A percentile compares a stretch with the other conserved stretches of the same genome.
Conservation (phyloP, 208 protist species). For the Acanthamoeba rhysodes region DNA sequence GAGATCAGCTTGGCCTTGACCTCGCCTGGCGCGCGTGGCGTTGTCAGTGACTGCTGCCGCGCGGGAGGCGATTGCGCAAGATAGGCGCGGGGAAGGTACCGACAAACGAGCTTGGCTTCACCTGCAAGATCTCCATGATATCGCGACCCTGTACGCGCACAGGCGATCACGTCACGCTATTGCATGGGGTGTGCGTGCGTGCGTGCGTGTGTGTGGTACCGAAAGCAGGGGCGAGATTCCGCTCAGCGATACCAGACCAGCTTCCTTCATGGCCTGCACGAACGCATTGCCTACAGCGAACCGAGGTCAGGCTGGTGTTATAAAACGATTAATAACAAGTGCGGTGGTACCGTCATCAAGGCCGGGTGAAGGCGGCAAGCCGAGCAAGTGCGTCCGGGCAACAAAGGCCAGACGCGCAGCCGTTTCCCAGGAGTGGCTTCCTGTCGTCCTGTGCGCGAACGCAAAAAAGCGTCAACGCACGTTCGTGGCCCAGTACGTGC, state of each 20-base stretch:
- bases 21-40: not conserved
- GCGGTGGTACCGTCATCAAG: not conserved
- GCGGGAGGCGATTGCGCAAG: not conserved
- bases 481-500: not conserved
- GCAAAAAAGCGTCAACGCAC: not conserved
- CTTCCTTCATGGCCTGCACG: not conserved
- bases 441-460: not conserved
- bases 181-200: too few species aligned
- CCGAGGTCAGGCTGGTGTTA: too few species aligned
- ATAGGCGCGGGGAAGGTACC: not conserved
- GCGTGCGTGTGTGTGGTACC: not conserved
- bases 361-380: not conserved
- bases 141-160: not conserved
- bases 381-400: not conserved
- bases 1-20: slow-evolving; percentile 25
- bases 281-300: not conserved
- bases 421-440: not conserved
- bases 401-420: slow-evolving; percentile 43
- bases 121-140: slow-evolving; percentile 10
- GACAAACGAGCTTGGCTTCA: not conserved
- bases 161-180: too few species aligned
- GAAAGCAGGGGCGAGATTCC: not conserved
- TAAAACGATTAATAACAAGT: too few species aligned
- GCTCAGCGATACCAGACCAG: not conserved
- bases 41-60: too few species aligned